These are phyloP conservation scores for Syzygium syzygioides DNA, from an alignment of 441 rosid species.

Conservation along the genomic window DNA sequence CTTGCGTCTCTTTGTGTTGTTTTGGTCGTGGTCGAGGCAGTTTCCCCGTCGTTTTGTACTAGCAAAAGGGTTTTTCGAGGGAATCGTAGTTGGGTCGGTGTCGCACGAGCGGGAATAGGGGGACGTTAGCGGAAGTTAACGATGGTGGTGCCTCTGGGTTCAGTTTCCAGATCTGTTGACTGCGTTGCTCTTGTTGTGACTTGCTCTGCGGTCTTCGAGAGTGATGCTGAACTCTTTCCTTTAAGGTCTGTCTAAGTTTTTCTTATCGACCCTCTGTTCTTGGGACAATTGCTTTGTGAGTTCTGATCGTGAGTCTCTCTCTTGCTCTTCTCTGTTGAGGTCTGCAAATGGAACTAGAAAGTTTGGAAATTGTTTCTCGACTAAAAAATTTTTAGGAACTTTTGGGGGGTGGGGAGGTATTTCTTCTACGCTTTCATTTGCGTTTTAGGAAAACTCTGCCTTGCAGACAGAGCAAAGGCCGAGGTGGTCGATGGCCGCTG, in stretches of 20 bases:
- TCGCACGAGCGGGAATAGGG: not conserved
- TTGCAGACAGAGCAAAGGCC: no score
- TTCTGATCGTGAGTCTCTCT: not conserved
- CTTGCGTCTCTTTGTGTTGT: not conserved
- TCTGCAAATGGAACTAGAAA: no score
- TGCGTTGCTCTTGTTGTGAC: not conserved
- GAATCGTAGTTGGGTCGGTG: not conserved
- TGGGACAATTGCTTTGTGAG: not conserved
- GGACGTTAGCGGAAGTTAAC: not conserved
- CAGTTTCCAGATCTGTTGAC: not conserved
- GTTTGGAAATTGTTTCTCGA: no score
- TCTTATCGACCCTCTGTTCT: not conserved
- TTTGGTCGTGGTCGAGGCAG: not conserved
- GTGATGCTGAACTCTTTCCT: not conserved
- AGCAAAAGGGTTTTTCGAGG: not conserved
- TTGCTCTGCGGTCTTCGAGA: not conserved
- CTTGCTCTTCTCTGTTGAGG: not conserved
- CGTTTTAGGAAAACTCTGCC: no score
- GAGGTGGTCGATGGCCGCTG: no score
- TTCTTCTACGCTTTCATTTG: no score
- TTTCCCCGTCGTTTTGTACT: not conserved
- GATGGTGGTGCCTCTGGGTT: not conserved
- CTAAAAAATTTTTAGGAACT: no score
- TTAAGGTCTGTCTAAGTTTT: not conserved
- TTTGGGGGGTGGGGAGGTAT: no score